Percentiles rank a stretch among this genome's conserved stretches.
These are phyloP conservation scores for Colletotrichum simmondsii DNA, from an alignment of 2,329 filamentous ascomycete genomes.

Conservation along the genomic window DNA sequence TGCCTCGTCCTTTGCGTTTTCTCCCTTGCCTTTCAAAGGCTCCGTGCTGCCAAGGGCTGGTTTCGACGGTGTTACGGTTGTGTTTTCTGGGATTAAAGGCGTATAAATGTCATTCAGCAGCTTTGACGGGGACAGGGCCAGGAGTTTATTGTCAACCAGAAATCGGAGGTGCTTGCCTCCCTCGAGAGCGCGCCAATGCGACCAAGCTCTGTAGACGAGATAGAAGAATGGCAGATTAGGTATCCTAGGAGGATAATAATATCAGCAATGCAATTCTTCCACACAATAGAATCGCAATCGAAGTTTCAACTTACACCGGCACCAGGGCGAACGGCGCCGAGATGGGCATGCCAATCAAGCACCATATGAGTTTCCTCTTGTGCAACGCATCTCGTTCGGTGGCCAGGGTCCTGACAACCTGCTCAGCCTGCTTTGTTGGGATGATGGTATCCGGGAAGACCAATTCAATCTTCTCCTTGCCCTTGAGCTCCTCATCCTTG, in stretches of 20 bases:
- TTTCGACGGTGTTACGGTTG: slow-evolving; percentile 45
- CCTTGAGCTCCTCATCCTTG: slow-evolving; percentile 70
- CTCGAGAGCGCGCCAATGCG: slow-evolving; percentile 86
- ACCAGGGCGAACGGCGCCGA: slow-evolving; percentile 84
- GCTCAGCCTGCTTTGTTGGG: slow-evolving; percentile 69
- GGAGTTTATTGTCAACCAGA: slow-evolving; percentile 78
- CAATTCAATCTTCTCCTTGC: slow-evolving; percentile 75
- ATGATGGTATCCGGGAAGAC: slow-evolving; percentile 81
- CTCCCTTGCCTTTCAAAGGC: slow-evolving; percentile 39
- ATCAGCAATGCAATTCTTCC: background rate
- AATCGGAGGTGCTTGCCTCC: slow-evolving; percentile 89
- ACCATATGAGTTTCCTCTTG: slow-evolving; percentile 81
- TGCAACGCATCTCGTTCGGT: slow-evolving; percentile 86
- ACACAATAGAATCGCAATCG: background rate
- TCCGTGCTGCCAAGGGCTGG: background rate
- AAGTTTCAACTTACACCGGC: slow-evolving; percentile 74
- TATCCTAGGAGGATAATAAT: slow-evolving; percentile 63
- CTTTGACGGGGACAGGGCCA: slow-evolving; percentile 73
- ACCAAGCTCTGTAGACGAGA: slow-evolving; percentile 89
- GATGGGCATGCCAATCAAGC: slow-evolving; percentile 83
- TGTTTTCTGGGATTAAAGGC: slow-evolving; percentile 48
- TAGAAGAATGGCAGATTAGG: slow-evolving; percentile 99
- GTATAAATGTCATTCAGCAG: slow-evolving; percentile 80
- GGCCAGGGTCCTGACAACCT: slow-evolving; percentile 76
- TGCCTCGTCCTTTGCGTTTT: slow-evolving; percentile 43